Evolutionary conservation across 106 monocot genomes (phyloP), one percentile per base, ranked within the genome.

Genomic region (Vanilla planifolia): DNA sequence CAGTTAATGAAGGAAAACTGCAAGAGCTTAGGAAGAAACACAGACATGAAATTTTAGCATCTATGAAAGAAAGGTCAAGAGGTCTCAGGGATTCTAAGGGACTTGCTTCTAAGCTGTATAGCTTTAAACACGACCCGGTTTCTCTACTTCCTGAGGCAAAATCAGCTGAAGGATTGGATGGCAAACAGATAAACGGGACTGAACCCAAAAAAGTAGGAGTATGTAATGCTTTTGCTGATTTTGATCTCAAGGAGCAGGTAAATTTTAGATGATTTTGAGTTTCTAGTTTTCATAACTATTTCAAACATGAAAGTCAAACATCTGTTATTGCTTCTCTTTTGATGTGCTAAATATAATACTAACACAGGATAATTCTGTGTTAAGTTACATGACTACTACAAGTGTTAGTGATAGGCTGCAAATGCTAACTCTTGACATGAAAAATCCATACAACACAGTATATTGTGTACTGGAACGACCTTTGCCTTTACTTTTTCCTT

Each of bases 71-170:
- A 76, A 75, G 95, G 35, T 73, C 77, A 22, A 83, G 68, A 80
- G 89, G 83, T 25, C 65, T 74, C 51, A 86, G 70, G 34, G 86
- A 95, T 53, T 75, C 79, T 4, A 76, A 79, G 55, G 78, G 83
- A 25, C 65, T 95, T 46, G 94, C 94, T 27, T 82, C 86, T 44
- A 89, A 89, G 58, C 58, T 95, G 26, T 95, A 95, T 60, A 95
- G 80, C 48, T 95, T 95, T 40, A 95, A 86, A 62, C 89, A 86
- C 75, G 83, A 90, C 37, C 75, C 77, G 62, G 79, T 24, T 50
- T 75, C 79, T 43, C 15, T 81, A 41, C 33, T 75, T 25, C 33
- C 64, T 46, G 86, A 72, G 66, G 65, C 63, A 26, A 73, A 68
- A 28, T 59, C 78, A 8, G 30, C 30, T 43, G 73, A 83, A 66